Evolutionary conservation across 805 yeast species (phyloP), one percentile per base, ranked within the genome.

Genomic region (Metschnikowia kofuensis): DNA sequence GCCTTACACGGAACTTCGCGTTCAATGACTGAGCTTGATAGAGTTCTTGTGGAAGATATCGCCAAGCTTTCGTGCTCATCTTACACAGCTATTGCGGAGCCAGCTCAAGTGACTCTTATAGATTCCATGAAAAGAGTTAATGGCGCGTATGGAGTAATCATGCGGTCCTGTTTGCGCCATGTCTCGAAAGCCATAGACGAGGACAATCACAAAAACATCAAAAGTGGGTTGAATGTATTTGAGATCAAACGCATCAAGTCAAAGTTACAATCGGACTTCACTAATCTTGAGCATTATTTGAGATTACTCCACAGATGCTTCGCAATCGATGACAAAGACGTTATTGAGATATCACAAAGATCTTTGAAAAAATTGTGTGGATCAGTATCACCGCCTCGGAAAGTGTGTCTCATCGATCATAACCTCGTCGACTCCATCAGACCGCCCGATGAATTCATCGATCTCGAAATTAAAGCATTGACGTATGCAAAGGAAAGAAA

Each of bases 1-100:
- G 71, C 82, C 1, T 74, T 87, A 35, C 88, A 84, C 57, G 78
- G 89, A 0, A 85, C 92, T 0, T 82, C 87, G 4, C 75, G 96
- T 52, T 70, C 83, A 7, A 87, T 88, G 58, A 79, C 89, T 0
- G 78, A 75, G 7, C 61, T 85, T 9, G 97, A 90, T 53, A 78
- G 74, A 47, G 46, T 71, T 1, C 66, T 94, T 35, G 64, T 94
- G 36, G 75, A 72, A 42, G 95, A 89, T 62, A 70, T 91, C 8
- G 80, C 87, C 12, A 64, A 69, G 11, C 63, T 87, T 21, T 75
- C 91, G 0, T 76, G 86, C 8, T 87, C 96, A 0, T 73, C 84
- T 0, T 92, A 88, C 60, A 70, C 84, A 0, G 82, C 82, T 4
- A 79, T 87, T n/a, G 77, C 89, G 1, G 70, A 75, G 9, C 78